These are phyloP conservation scores for Nemania sp. DNA, from an alignment of 2,329 filamentous ascomycete species.

Conservation along the genomic window DNA sequence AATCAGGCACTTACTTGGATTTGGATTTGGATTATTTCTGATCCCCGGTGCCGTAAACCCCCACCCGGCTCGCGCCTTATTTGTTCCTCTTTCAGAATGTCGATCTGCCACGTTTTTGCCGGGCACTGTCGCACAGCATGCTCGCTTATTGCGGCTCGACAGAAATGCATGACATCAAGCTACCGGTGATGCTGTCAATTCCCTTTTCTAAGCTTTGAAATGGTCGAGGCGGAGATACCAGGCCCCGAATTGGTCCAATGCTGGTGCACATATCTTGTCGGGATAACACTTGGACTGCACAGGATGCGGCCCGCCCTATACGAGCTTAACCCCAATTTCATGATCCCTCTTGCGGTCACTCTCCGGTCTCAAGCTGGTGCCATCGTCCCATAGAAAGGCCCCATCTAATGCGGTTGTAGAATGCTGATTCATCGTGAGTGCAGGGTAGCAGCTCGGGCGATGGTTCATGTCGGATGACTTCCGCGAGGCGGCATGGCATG, in stretches of 20 bases:
- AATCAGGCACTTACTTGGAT: neutral
- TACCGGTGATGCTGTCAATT: conserved; percentile 4
- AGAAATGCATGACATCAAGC: conserved; percentile 26
- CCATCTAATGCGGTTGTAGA: conserved; percentile 1
- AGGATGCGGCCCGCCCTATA: conserved; percentile 20
- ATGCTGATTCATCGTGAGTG: conserved; percentile 14
- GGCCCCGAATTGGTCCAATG: conserved; percentile 17
- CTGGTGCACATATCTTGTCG: conserved; percentile 11
- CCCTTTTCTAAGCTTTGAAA: conserved; percentile 18
- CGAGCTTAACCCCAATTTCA: conserved; percentile 18
- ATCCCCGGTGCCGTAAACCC: neutral
- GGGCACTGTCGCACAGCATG: conserved; percentile 24
- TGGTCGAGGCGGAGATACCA: conserved; percentile 17
- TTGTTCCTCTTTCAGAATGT: conserved; percentile 3
- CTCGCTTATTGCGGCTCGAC: conserved; percentile 30
- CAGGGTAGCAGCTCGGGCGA: conserved; percentile 4
- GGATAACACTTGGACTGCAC: conserved; percentile 13
- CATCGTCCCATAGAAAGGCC: conserved; percentile 1
- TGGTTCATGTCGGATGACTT: conserved; percentile 27
- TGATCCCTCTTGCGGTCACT: conserved; percentile 14
- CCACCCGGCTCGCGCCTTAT: conserved; percentile 1
- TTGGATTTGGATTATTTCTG: conserved; percentile 4
- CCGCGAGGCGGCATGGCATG: conserved; percentile 25
- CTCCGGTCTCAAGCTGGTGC: conserved; percentile 2
- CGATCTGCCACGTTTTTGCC: conserved; percentile 25